Base-by-base conservation (phyloP, 2,329 filamentous ascomycete genomes). In the Canariomyces notabilis region DNA sequence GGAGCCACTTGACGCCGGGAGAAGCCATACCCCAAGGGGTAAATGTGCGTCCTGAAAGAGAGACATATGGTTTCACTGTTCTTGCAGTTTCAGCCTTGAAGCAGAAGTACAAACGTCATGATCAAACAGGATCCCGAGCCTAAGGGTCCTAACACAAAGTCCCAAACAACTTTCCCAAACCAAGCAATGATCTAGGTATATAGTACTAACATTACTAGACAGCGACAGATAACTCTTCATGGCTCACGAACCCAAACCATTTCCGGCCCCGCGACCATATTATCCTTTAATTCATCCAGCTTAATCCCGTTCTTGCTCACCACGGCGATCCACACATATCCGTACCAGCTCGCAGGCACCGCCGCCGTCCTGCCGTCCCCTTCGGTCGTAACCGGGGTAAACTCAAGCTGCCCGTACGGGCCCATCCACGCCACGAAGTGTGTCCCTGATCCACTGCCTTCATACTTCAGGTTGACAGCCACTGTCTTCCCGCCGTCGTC, bases 341-440 rank as follows among this genome's bases (percentile, higher is more conserved):
- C 67, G 20, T 58, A 66, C 35, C 67, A 51, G 6, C 54, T 56
- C 1, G 42, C 49, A 3, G 67, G 65, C 4, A 67, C 65, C 3
- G 42, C 44, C 3, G 63, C 64, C 4, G 64, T 61, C 5, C 42
- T 39, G 3, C 57, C 54, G 4, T 47, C 52, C 2, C 55, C 58
- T 7, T 59, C 52, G 26, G 43, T 48, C 14, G 42, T 50, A 6
- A 65, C 55, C 7, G 52, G 45, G 0, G 61, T 61, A 46, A 61
- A 68, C 55, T 60, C 44, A 11, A 67, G 42, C 7, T 51, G 54
- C 19, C 66, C 67, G 61, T 63, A 69, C 11, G 62, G 48, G 0
- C 65, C 66, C 14, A 68, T 57, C 65, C 65, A 69, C 3, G 66
- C 67, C 2, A 67, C 44, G 41, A 55, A 67, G 21, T 47, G 43